phyloP scores from a whole-genome alignment of 2,329 filamentous ascomycete species.

The Ophiostoma tasmaniense region DNA sequence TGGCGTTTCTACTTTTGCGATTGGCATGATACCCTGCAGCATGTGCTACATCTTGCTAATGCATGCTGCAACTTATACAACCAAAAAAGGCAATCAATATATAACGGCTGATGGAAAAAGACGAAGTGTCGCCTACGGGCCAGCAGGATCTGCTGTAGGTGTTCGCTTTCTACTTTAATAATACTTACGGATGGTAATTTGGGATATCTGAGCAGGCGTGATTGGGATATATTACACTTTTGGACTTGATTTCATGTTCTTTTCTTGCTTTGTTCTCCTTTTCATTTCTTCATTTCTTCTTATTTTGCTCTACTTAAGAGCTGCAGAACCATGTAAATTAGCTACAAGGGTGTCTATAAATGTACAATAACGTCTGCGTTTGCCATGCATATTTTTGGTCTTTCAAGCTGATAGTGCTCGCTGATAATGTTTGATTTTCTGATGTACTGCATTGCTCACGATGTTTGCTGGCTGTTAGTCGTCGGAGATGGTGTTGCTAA shows the following conservation, averaged over 20 bases:
- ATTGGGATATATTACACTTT: neutral
- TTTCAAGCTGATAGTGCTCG: neutral
- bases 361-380: neutral
- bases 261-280: neutral
- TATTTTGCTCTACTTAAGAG: neutral
- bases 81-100: conserved; percentile 6
- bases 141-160: conserved; percentile 4
- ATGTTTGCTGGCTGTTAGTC: neutral
- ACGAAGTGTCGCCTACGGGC: neutral
- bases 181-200: neutral
- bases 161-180: neutral
- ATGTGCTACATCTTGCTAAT: conserved; percentile 10
- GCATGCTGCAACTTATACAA: conserved; percentile 12
- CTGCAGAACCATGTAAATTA: neutral
- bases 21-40: conserved; percentile 23
- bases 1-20: conserved; percentile 3
- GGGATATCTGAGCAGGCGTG: neutral
- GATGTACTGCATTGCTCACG: neutral
- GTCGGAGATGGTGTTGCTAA: neutral
- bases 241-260: neutral
- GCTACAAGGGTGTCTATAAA: neutral
- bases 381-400: neutral
- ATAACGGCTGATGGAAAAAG: conserved; percentile 3
- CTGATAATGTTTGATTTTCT: neutral
- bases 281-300: neutral